Evolutionary conservation across 305 asterid genomes (phyloP).

Genomic region (Fraxinus angustifolia): DNA sequence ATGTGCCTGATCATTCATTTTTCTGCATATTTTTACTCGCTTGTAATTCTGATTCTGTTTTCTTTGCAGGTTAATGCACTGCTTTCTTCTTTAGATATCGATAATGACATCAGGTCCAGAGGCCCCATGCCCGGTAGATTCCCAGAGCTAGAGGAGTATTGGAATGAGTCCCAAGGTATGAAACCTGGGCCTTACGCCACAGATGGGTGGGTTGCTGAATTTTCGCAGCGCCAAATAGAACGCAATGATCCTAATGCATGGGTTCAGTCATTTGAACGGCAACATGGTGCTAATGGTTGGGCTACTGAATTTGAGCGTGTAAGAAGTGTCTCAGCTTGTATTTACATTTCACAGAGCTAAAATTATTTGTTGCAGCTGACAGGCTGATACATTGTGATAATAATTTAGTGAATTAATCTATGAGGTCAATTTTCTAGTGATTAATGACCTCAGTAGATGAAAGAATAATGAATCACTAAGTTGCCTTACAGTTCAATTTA

Average conservation of each 20-base stretch:
- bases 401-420: slow-evolving; percentile 13
- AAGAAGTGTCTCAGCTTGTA: slow-evolving; percentile 34
- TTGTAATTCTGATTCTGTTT: slow-evolving; percentile 16
- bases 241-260: slow-evolving; percentile 75
- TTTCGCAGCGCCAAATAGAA: slow-evolving; percentile 51
- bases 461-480: not conserved
- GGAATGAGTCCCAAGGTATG: slow-evolving; percentile 91
- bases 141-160: slow-evolving; percentile 82
- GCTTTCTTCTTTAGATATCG: slow-evolving; percentile 83
- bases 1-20: slow-evolving; percentile 14
- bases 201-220: slow-evolving; percentile 89
- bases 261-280: slow-evolving; percentile 89
- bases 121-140: slow-evolving; percentile 72
- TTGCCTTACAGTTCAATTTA: not conserved
- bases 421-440: not conserved
- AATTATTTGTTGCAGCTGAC: slow-evolving; percentile 22
- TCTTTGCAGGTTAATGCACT: slow-evolving; percentile 84
- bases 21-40: slow-evolving; percentile 12
- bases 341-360: not conserved
- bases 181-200: slow-evolving; percentile 52
- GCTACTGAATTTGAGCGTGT: slow-evolving; percentile 97
- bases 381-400: slow-evolving; percentile 5
- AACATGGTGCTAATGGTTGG: slow-evolving; percentile 92
- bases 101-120: slow-evolving; percentile 61
- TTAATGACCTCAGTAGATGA: not conserved